A percentile compares a stretch with the other conserved stretches of the same genome.
phyloP scores from a whole-genome alignment of 768 basidiomycete species.

The Polyporus arcularius region DNA sequence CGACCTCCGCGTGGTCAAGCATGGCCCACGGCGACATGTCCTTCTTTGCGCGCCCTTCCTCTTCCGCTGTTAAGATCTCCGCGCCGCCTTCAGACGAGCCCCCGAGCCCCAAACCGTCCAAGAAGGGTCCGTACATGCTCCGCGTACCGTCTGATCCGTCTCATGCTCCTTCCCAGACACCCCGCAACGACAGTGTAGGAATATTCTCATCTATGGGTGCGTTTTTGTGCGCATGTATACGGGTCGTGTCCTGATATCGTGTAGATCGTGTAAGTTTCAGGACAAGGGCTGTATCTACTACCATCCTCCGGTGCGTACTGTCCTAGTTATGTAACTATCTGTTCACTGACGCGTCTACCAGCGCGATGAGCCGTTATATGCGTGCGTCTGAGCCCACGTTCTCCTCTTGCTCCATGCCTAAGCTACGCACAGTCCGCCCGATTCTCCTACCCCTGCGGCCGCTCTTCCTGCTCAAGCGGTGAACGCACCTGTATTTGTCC shows the following conservation, averaged over 20 bases:
- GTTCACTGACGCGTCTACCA: conserved; percentile 11
- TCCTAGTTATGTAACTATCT: conserved; percentile 1
- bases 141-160: conserved; percentile 12
- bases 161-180: conserved; percentile 47
- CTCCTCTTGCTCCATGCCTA: conserved; percentile 3
- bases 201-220: conserved; percentile 90
- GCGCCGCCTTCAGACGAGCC: conserved; percentile 48
- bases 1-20: conserved; percentile 22
- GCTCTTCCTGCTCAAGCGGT: conserved; percentile 63
- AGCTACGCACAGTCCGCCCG: conserved; percentile 38
- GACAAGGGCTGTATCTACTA: conserved; percentile 85
- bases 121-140: conserved; percentile 37
- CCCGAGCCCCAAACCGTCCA: conserved; percentile 47
- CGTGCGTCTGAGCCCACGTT: conserved; percentile 25
- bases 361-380: conserved; percentile 27
- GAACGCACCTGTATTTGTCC: conserved; percentile 85
- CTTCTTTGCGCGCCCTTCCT: conserved; percentile 66
- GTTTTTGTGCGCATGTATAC: neutral
- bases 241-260: conserved; percentile 3
- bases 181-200: conserved; percentile 81
- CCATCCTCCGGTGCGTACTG: conserved; percentile 64
- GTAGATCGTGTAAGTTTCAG: conserved; percentile 81
- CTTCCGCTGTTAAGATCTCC: conserved; percentile 71
- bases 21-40: conserved; percentile 51
- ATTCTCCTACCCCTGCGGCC: conserved; percentile 43